Conservation (phyloP, 164 flowering plant species). For the Aristolochia fimbriata region DNA sequence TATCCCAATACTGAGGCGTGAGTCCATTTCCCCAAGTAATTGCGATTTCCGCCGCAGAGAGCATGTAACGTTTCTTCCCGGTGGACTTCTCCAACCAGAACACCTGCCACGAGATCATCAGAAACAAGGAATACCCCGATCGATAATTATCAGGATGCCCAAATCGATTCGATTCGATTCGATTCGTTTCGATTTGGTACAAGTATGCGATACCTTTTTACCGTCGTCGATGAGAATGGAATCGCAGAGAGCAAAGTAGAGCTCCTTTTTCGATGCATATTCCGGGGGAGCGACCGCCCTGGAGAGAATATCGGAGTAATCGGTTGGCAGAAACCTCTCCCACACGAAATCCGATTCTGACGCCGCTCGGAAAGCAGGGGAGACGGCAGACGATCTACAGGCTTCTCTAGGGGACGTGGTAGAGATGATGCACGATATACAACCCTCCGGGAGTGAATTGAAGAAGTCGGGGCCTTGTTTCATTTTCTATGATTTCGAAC, state of each 20-base stretch:
- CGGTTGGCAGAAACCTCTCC: neutral
- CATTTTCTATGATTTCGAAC: no score
- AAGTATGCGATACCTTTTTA: neutral
- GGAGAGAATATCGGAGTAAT: neutral
- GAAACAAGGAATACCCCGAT: neutral
- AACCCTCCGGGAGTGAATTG: neutral
- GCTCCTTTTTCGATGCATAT: neutral
- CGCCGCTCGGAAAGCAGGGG: neutral
- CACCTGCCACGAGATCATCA: neutral
- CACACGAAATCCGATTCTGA: neutral
- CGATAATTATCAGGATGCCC: no score
- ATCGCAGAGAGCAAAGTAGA: neutral
- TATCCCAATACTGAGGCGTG: neutral
- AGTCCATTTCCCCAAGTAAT: neutral
- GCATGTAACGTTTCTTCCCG: slow-evolving; percentile 3
- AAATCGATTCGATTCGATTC: no score
- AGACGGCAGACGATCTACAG: slow-evolving; percentile 1
- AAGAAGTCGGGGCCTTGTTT: no score
- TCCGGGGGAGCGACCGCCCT: neutral
- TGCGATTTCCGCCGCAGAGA: neutral
- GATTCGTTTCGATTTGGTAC: neutral
- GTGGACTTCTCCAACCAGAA: slow-evolving; percentile 2
- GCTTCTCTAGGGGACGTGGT: neutral
- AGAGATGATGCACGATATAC: neutral
- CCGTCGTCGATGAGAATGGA: slow-evolving; percentile 1